Conservation (phyloP, 768 basidiomycete species). For the Krasilnikovozyma curviuscula region DNA sequence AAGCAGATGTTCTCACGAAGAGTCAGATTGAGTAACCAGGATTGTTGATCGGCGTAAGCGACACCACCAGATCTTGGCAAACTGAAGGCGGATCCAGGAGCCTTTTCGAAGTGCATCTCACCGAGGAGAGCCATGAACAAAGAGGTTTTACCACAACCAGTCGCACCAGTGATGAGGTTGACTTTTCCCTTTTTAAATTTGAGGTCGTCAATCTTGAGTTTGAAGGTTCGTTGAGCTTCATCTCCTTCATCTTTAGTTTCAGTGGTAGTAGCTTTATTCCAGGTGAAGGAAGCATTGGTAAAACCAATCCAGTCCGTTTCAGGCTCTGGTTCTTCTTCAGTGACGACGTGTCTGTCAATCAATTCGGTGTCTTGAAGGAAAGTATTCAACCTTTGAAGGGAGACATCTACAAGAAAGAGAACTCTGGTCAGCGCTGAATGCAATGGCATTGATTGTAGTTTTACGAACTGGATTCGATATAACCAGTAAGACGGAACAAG, state of each 20-base stretch:
- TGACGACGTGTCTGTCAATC: conserved; percentile 20
- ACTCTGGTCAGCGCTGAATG: not conserved
- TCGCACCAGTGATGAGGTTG: conserved; percentile 27
- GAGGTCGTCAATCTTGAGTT: conserved; percentile 23
- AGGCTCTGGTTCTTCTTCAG: conserved; percentile 11
- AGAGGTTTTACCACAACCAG: conserved; percentile 26
- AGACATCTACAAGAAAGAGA: conserved; percentile 37
- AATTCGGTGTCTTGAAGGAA: conserved; percentile 30
- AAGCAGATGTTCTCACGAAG: conserved; percentile 11
- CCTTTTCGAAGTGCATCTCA: conserved; percentile 27
- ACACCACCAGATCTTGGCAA: conserved; percentile 51
- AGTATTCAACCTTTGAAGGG: conserved; percentile 39
- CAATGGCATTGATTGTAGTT: too few species aligned
- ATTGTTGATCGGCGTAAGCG: conserved; percentile 64
- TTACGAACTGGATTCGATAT: conserved; percentile 8
- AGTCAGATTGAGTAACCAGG: conserved; percentile 68
- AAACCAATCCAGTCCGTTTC: conserved; percentile 22
- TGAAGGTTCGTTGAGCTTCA: conserved; percentile 19
- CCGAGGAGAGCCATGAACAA: conserved; percentile 26
- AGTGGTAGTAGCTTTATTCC: conserved; percentile 15
- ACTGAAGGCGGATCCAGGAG: conserved; percentile 42
- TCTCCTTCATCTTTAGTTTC: not conserved
- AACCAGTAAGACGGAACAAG: conserved; percentile 2
- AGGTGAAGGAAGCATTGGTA: conserved; percentile 24
- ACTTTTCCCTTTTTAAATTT: conserved; percentile 26